These are phyloP conservation scores for Naegleria fowleri DNA, from an alignment of 208 protist species.

Conservation along the genomic window DNA sequence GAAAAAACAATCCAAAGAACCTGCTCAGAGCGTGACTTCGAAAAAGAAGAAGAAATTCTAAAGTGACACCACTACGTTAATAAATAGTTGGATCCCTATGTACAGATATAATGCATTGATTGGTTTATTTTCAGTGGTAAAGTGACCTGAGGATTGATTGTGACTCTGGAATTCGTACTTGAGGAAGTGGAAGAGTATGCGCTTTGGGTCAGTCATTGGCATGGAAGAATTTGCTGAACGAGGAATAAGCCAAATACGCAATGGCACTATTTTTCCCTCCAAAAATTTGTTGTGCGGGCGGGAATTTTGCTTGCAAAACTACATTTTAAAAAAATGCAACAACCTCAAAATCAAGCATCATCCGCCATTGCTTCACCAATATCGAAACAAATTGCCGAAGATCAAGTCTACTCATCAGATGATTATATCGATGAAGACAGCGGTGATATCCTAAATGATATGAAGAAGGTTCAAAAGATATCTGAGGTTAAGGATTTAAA, in stretches of 20 bases:
- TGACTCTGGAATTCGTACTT: too few relatives aligned
- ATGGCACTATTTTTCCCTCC: too few relatives aligned
- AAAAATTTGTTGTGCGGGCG: not conserved
- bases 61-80: too few relatives aligned
- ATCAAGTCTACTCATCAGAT: not conserved
- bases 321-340: not conserved
- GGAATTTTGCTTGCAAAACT: not conserved
- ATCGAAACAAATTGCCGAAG: not conserved
- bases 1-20: not conserved
- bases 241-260: too few relatives aligned
- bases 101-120: too few relatives aligned
- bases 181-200: too few relatives aligned
- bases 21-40: not conserved
- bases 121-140: too few relatives aligned
- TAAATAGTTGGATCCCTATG: too few relatives aligned
- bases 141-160: too few relatives aligned
- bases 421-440: not conserved
- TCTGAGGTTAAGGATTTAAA: not conserved
- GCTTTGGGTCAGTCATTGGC: too few relatives aligned
- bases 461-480: not conserved
- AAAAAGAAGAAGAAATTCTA: not conserved
- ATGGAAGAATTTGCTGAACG: too few relatives aligned
- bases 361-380: not conserved
- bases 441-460: not conserved
- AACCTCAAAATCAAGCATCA: not conserved